Evolutionary conservation across 257 asterid genomes (phyloP).

Genomic region (Nicotiana obtusifolia): DNA sequence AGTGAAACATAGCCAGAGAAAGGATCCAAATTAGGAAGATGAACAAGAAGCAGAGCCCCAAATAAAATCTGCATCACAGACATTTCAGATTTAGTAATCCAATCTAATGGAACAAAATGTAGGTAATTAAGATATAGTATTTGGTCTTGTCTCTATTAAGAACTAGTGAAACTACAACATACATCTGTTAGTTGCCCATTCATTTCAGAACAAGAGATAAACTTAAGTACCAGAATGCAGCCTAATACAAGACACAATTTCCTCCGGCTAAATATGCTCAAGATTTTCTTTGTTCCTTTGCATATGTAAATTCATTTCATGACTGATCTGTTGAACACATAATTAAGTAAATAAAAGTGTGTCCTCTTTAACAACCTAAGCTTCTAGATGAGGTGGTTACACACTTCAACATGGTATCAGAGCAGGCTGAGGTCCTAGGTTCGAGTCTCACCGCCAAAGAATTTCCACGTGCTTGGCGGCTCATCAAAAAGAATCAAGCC

Average conservation of each 20-base stretch:
- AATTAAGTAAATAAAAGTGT: too few relatives aligned
- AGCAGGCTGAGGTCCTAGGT: too few relatives aligned
- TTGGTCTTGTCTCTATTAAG: neutral
- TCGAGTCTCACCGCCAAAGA: too few relatives aligned
- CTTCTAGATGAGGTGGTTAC: too few relatives aligned
- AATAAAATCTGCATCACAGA: constrained; percentile 48
- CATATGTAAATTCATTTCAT: neutral
- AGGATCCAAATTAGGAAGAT: constrained; percentile 59
- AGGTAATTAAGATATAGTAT: neutral
- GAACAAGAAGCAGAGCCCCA: constrained; percentile 52
- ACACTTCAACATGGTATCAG: too few relatives aligned
- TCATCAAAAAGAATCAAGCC: too few relatives aligned
- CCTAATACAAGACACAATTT: constrained; percentile 8
- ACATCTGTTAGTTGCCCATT: neutral
- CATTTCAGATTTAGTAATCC: neutral
- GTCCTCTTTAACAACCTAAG: too few relatives aligned
- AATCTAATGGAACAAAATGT: neutral
- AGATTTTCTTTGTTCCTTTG: neutral
- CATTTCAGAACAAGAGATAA: constrained; percentile 1
- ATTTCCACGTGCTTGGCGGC: too few relatives aligned
- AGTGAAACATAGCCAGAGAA: constrained; percentile 69
- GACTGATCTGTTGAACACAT: neutral
- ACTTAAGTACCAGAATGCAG: neutral
- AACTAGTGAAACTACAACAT: neutral
- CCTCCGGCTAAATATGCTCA: neutral